Conservation (phyloP, 2,329 filamentous ascomycete genomes). For the Phyllosticta capitalensis region DNA sequence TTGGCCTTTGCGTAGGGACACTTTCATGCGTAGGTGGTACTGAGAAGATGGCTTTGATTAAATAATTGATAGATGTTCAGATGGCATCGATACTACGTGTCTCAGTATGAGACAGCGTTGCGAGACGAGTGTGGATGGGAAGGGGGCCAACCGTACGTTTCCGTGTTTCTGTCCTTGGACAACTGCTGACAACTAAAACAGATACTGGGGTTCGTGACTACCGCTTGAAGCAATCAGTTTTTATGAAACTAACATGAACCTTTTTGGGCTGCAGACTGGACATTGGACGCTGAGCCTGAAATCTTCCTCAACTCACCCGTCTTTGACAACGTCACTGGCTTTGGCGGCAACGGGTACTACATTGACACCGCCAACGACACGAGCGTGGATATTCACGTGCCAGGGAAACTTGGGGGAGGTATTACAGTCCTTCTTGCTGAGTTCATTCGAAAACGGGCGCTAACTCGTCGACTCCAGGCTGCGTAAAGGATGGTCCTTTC, state of each 20-base stretch:
- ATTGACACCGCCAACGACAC: conserved; percentile 8
- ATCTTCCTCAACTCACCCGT: conserved; percentile 2
- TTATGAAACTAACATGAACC: background rate
- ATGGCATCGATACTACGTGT: conserved; percentile 6
- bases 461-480: conserved; percentile 27
- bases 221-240: background rate
- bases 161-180: background rate
- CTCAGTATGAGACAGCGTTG: conserved; percentile 1
- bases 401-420: conserved; percentile 1
- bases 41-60: background rate
- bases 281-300: conserved; percentile 3
- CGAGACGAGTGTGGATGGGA: conserved; percentile 3
- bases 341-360: conserved; percentile 10
- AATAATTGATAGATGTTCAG: background rate
- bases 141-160: conserved; percentile 5
- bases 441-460: conserved; percentile 23
- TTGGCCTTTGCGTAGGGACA: background rate
- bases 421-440: background rate
- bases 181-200: background rate
- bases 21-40: conserved; percentile 3
- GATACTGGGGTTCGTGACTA: conserved; percentile 4
- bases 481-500: conserved; percentile 45
- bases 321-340: conserved; percentile 8
- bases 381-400: conserved; percentile 1
- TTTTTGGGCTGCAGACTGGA: conserved; percentile 1